Evolutionary conservation across 108 stramenopile species (phyloP).

Genomic region (Pseudonitzschia multiseries): DNA sequence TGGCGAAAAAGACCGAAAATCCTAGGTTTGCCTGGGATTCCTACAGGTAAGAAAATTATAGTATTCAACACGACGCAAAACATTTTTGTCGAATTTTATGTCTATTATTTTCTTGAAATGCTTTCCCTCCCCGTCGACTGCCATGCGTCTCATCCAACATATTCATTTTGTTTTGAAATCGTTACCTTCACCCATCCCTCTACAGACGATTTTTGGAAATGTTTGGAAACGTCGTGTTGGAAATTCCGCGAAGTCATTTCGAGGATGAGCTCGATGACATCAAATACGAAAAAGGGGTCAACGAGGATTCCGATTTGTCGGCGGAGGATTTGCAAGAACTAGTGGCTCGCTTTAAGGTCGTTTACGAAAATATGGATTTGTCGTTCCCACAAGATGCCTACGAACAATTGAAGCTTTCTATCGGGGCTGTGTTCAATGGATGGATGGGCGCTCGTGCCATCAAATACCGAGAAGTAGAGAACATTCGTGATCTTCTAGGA

Average conservation of each 20-base stretch:
- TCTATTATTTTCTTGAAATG: background rate
- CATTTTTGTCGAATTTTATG: background rate
- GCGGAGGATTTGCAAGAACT: slow-evolving; percentile 60
- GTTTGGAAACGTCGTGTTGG: slow-evolving; percentile 82
- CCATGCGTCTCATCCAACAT: background rate
- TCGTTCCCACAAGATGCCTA: slow-evolving; percentile 60
- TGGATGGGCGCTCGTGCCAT: slow-evolving; percentile 86
- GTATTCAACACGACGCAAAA: background rate
- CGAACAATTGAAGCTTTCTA: slow-evolving; percentile 69
- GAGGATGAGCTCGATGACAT: slow-evolving; percentile 68
- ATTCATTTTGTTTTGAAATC: background rate
- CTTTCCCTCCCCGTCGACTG: background rate
- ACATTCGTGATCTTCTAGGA: slow-evolving; percentile 72
- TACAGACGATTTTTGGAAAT: slow-evolving; percentile 81
- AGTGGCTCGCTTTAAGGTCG: slow-evolving; percentile 58
- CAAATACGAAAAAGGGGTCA: slow-evolving; percentile 52
- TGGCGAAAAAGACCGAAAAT: slow-evolving; percentile 71
- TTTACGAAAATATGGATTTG: slow-evolving; percentile 52
- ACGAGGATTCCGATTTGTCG: slow-evolving; percentile 59
- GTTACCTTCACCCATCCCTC: background rate
- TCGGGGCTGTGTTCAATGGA: slow-evolving; percentile 74
- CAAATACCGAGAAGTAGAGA: slow-evolving; percentile 82
- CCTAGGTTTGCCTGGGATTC: slow-evolving; percentile 79
- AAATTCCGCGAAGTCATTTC: slow-evolving; percentile 71
- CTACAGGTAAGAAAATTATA: slow-evolving; percentile 51